A percentile compares a stretch with the other conserved stretches of the same genome.
These are phyloP conservation scores for Trichophyton schoenleinii DNA, from an alignment of 2,329 filamentous ascomycete species.

Conservation along the genomic window DNA sequence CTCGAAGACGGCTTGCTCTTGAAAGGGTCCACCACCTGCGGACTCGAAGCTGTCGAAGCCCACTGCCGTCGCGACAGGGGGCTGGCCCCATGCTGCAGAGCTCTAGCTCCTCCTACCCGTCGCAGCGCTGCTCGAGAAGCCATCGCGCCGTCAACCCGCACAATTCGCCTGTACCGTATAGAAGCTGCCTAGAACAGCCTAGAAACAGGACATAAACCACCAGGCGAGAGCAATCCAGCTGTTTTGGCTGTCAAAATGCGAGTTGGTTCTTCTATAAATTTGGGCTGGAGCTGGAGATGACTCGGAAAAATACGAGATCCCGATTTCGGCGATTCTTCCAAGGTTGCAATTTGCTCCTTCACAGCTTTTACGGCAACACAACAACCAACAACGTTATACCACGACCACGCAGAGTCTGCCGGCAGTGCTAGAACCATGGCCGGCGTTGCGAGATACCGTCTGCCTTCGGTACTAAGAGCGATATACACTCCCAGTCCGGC, in stretches of 20 bases:
- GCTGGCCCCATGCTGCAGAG: constrained; percentile 15
- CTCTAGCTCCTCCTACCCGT: constrained; percentile 16
- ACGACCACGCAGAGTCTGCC: neutral
- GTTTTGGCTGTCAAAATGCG: neutral
- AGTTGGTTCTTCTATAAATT: neutral
- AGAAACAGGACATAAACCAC: neutral
- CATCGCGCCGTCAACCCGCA: constrained; percentile 1
- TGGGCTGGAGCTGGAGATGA: neutral
- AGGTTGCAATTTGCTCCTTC: neutral
- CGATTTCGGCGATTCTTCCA: neutral
- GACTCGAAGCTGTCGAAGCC: constrained; percentile 9
- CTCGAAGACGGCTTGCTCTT: neutral
- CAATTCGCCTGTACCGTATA: neutral
- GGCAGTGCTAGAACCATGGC: neutral
- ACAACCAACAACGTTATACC: neutral
- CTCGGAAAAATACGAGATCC: constrained; percentile 2
- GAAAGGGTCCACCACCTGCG: neutral
- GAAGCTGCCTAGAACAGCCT: no score
- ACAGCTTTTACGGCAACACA: neutral
- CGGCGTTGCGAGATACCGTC: neutral
- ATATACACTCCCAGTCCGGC: neutral
- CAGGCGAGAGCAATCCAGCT: neutral
- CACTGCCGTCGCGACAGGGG: constrained; percentile 16
- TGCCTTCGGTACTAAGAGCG: neutral
- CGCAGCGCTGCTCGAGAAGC: constrained; percentile 8